phyloP scores from a whole-genome alignment of 2,329 filamentous ascomycete species.

The Nigrospora oryzae region DNA sequence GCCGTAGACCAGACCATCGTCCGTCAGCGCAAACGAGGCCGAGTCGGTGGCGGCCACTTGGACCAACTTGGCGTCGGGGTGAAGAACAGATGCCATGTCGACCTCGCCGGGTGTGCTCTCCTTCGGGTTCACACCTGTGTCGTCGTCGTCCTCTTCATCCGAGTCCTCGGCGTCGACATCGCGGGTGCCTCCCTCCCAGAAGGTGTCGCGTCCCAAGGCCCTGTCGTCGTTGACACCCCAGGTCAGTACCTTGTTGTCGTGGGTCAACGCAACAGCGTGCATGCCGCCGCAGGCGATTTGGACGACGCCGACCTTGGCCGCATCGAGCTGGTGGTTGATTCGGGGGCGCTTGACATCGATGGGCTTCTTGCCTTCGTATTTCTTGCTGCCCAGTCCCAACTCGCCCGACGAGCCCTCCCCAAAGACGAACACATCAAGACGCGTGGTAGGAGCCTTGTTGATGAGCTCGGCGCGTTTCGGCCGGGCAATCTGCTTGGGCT shows the following conservation, averaged over 20 bases:
- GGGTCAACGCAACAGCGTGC: slow-evolving; percentile 60
- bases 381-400: slow-evolving; percentile 57
- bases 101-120: slow-evolving; percentile 61
- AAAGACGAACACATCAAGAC: slow-evolving; percentile 42
- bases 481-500: slow-evolving; percentile 15
- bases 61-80: slow-evolving; percentile 50
- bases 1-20: slow-evolving; percentile 55
- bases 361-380: slow-evolving; percentile 33
- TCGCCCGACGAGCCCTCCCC: slow-evolving; percentile 52
- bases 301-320: slow-evolving; percentile 50
- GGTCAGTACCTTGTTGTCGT: slow-evolving; percentile 64
- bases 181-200: slow-evolving; percentile 55
- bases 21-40: slow-evolving; percentile 54
- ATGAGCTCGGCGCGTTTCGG: slow-evolving; percentile 9
- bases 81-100: slow-evolving; percentile 46
- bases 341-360: slow-evolving; percentile 63
- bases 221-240: slow-evolving; percentile 79
- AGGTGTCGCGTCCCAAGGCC: slow-evolving; percentile 59
- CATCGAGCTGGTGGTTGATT: slow-evolving; percentile 50
- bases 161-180: slow-evolving; percentile 41
- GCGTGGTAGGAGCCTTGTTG: slow-evolving; percentile 13
- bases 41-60: slow-evolving; percentile 55
- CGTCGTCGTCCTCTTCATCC: slow-evolving; percentile 49
- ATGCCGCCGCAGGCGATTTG: slow-evolving; percentile 60
- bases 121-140: slow-evolving; percentile 60